These are phyloP conservation scores for Fusarium sterilihyphosum DNA, from an alignment of 2,329 filamentous ascomycete genomes.

Conservation along the genomic window DNA sequence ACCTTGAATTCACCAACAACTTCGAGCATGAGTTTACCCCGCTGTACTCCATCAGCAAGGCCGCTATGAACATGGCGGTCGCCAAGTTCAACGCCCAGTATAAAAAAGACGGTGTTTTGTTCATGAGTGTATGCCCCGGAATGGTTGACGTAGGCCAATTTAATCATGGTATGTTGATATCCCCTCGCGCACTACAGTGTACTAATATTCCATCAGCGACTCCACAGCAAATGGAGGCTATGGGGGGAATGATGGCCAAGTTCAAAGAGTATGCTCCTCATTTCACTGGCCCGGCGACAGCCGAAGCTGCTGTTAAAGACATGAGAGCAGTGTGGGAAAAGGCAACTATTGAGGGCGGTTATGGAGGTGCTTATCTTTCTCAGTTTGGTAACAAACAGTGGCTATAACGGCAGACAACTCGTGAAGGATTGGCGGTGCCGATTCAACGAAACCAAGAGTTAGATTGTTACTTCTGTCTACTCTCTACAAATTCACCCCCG, in stretches of 20 bases:
- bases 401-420: not conserved
- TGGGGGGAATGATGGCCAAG: not conserved
- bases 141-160: not conserved
- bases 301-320: not conserved
- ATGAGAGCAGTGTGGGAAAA: not conserved
- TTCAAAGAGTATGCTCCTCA: not conserved
- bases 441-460: too few species aligned
- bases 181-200: fast-evolving
- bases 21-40: not conserved
- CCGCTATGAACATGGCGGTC: not conserved
- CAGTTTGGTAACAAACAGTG: not conserved
- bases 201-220: fast-evolving
- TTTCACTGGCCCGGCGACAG: not conserved
- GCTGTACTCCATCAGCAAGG: not conserved
- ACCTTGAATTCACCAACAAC: not conserved
- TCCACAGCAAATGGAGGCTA: not conserved
- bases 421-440: fast-evolving
- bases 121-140: not conserved
- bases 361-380: not conserved
- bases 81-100: not conserved
- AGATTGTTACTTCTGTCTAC: not conserved
- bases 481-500: not conserved
- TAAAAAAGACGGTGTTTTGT: not conserved
- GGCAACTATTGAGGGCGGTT: not conserved
- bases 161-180: not conserved